A percentile compares a stretch with the other conserved stretches of the same genome.
phyloP scores from a whole-genome alignment of 2,329 filamentous ascomycete species.

The Verticillium tricorpus region DNA sequence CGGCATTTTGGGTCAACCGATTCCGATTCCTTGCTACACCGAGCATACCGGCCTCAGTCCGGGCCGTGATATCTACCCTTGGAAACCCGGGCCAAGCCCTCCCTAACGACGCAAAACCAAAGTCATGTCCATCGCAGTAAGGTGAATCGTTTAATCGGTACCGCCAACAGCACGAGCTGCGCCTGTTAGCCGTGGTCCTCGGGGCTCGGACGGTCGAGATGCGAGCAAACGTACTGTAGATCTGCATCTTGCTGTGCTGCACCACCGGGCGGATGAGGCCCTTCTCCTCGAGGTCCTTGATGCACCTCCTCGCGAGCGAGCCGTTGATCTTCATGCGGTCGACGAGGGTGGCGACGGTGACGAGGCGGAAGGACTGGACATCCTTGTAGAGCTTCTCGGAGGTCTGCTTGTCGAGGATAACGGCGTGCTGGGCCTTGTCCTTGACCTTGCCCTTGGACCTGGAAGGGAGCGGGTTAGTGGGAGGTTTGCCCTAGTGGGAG shows the following conservation, averaged over 20 bases:
- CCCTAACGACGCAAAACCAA: constrained; percentile 4
- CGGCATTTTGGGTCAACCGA: constrained; percentile 2
- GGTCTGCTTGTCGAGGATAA: constrained; percentile 96
- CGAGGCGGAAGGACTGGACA: constrained; percentile 99
- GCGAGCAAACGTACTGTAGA: constrained; percentile 69
- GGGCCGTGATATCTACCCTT: constrained; percentile 5
- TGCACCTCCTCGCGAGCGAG: constrained; percentile 84
- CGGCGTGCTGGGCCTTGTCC: constrained; percentile 99
- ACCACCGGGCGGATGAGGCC: constrained; percentile 98
- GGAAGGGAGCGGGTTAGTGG: constrained; percentile 1
- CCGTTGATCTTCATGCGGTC: constrained; percentile 99
- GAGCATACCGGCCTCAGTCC: constrained; percentile 3
- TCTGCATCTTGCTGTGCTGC: constrained; percentile 93
- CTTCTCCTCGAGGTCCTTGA: constrained; percentile 94
- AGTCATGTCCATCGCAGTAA: constrained; percentile 5
- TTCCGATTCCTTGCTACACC: constrained; percentile 6
- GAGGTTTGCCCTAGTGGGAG: constrained; percentile 4
- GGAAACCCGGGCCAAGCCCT: constrained; percentile 2
- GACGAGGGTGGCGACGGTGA: constrained; percentile 97
- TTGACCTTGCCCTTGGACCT: constrained; percentile 69
- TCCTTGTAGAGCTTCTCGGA: constrained; percentile 99
- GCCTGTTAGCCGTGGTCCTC: neutral
- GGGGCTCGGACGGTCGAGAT: constrained; percentile 4
- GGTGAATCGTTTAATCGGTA: constrained; percentile 33
- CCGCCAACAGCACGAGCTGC: constrained; percentile 58